phyloP scores from a whole-genome alignment of 2,329 filamentous ascomycete genomes.

The Ascomycota sp. region DNA sequence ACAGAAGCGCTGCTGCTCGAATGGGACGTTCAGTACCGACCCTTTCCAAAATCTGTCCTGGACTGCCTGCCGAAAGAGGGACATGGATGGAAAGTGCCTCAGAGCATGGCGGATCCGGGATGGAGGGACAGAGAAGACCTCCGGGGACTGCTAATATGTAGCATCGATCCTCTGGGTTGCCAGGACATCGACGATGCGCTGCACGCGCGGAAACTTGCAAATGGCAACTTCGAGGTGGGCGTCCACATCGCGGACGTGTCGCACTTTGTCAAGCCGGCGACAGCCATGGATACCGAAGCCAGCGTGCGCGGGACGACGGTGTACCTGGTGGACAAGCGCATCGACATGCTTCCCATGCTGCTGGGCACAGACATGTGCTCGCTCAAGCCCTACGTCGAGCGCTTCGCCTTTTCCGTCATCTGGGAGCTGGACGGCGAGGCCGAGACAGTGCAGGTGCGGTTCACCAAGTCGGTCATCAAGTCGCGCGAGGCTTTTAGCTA shows the following conservation, averaged over 20 bases:
- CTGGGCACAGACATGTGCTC: conserved; percentile 93
- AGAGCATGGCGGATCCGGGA: conserved; percentile 57
- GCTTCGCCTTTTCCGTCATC: conserved; percentile 64
- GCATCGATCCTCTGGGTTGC: conserved; percentile 88
- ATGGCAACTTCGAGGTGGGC: conserved; percentile 88
- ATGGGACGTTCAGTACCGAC: conserved; percentile 93
- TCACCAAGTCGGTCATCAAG: conserved; percentile 95
- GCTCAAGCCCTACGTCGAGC: conserved; percentile 92
- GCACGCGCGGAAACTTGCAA: conserved; percentile 65
- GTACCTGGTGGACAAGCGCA: conserved; percentile 95
- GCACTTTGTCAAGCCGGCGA: conserved; percentile 92
- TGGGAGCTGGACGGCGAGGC: conserved; percentile 81
- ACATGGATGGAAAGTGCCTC: conserved; percentile 81
- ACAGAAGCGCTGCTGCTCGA: conserved; percentile 87
- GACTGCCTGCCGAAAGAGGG: conserved; percentile 84
- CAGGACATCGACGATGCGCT: conserved; percentile 97
- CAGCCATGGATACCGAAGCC: conserved; percentile 91
- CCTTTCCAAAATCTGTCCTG: conserved; percentile 86
- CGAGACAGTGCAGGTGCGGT: conserved; percentile 65
- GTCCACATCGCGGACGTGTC: conserved; percentile 99
- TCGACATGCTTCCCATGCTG: conserved; percentile 96
- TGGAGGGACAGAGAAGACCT: conserved; percentile 78
- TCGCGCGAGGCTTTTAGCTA: conserved; percentile 96
- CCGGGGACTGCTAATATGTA: conserved; percentile 74
- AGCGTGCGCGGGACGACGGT: conserved; percentile 89